Evolutionary conservation across 371 early-diverging fungal species (phyloP).

Genomic region (Mucor indicus): DNA sequence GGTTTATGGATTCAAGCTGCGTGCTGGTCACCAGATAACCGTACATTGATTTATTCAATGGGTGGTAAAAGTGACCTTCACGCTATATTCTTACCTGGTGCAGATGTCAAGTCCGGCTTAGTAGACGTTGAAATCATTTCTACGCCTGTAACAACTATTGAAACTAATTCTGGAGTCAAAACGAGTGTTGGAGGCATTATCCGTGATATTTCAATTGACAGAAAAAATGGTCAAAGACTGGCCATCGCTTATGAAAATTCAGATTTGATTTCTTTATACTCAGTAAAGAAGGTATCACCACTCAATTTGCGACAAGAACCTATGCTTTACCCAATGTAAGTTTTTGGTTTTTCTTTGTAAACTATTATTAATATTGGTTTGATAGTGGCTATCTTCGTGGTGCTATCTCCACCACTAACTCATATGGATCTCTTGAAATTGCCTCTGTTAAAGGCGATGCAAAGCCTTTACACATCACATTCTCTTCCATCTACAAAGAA

Average conservation of each 20-base stretch:
- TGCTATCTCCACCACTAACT: constrained; percentile 1
- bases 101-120: constrained; percentile 2
- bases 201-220: constrained; percentile 33
- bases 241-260: constrained; percentile 30
- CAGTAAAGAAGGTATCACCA: constrained; percentile 13
- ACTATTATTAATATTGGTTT: not conserved
- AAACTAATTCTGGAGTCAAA: not conserved
- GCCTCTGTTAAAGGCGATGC: constrained; percentile 4
- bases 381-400: constrained; percentile 39
- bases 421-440: constrained; percentile 3
- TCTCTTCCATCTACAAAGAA: constrained; percentile 14
- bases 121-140: constrained; percentile 10
- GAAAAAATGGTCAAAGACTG: constrained; percentile 26
- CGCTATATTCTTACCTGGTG: constrained; percentile 19
- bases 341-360: not conserved
- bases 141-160: not conserved
- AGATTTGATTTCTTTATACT: constrained; percentile 21
- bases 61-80: constrained; percentile 32
- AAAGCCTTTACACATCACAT: constrained; percentile 18
- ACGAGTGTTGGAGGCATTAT: constrained; percentile 17
- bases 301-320: constrained; percentile 10
- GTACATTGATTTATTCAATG: constrained; percentile 37
- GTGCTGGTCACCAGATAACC: constrained; percentile 45
- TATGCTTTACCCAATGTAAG: constrained; percentile 27
- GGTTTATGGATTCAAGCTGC: constrained; percentile 45